Evolutionary conservation across 805 yeast genomes (phyloP), one percentile per base, ranked within the genome.

Genomic region (Zygosaccharomyces kombuchaensis): DNA sequence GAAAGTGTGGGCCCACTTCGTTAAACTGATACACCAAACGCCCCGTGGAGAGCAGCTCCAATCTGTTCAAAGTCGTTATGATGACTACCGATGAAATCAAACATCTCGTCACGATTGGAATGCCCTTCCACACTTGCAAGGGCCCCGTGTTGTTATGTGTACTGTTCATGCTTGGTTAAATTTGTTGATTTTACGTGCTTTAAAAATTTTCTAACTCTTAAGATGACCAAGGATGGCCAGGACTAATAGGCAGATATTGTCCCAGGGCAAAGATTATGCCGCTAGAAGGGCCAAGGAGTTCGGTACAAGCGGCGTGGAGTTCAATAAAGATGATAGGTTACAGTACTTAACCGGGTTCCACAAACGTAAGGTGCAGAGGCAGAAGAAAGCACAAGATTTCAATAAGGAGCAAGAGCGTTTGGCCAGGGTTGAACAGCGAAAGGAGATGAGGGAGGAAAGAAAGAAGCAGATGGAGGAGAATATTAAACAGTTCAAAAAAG

Each of bases 291-390:
- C 74, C 27, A 79, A 78, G 62, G 76, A 79, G 61, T 78, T 76
- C 60, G 75, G 88, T 32, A 89, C 87, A 2, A 90, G 79, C 22
- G 96, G 88, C 63, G 95, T 93, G 23, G 80, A 77, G 1, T 93
- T 89, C 63, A 93, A 93, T 66, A 78, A 80, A 52, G 85, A 76
- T 14, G 76, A 84, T n/a, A 71, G 97, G 62, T 68, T 74, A 64
- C 96, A 91, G 50, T 91, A 81, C 64, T 70, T 91, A 54, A 91
- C 97, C 2, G 99, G 99, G 34, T 91, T 91, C 66, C 98, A 93
- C 66, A 91, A 91, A 69, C 78, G 99, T 60, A 91, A 91, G 63
- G 63, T 91, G 13, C 86, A 86, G 59, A 77, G 98, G 64, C 85
- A 86, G 68, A 90, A 88, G 69, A 81, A 83, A 53, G 98, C 97